phyloP scores from a whole-genome alignment of 2,329 filamentous ascomycete species.

The Phialocephala sp. region DNA sequence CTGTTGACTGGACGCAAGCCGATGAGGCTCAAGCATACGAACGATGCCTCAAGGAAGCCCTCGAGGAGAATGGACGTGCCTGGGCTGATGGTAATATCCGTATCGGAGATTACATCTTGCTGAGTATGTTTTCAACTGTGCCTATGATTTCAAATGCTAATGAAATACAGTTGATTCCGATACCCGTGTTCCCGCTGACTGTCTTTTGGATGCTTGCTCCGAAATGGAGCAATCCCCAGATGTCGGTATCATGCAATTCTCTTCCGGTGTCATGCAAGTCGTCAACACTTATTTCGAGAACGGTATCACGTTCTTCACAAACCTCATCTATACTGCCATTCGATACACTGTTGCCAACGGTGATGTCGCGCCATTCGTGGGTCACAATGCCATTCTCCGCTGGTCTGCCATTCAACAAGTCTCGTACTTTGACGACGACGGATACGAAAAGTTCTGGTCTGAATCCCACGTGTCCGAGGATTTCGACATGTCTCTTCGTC shows the following conservation, averaged over 20 bases:
- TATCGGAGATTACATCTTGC: constrained; percentile 80
- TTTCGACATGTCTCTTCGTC: constrained; percentile 80
- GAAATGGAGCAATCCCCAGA: constrained; percentile 83
- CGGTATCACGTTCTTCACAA: constrained; percentile 74
- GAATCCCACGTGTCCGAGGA: constrained; percentile 82
- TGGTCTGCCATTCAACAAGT: constrained; percentile 79
- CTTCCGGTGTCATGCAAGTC: constrained; percentile 80
- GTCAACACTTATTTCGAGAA: constrained; percentile 75
- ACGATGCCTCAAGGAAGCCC: constrained; percentile 66
- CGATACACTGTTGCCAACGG: constrained; percentile 78
- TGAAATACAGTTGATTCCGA: constrained; percentile 67
- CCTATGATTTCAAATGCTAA: constrained; percentile 23
- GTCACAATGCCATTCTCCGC: constrained; percentile 78
- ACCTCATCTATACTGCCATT: constrained; percentile 78
- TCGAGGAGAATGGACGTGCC: constrained; percentile 71
- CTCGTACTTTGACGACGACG: constrained; percentile 70
- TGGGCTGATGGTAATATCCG: constrained; percentile 88
- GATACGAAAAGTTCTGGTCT: constrained; percentile 82
- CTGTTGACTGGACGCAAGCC: constrained; percentile 67
- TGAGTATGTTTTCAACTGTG: constrained; percentile 51
- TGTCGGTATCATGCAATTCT: constrained; percentile 80
- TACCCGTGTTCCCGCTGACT: constrained; percentile 78
- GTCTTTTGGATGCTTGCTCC: constrained; percentile 77
- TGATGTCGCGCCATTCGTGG: constrained; percentile 79
- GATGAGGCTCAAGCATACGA: constrained; percentile 73